A percentile compares a stretch with the other conserved stretches of the same genome.
Conservation (phyloP, 805 yeast species). For the Sugiyamaella mastotermitis region DNA sequence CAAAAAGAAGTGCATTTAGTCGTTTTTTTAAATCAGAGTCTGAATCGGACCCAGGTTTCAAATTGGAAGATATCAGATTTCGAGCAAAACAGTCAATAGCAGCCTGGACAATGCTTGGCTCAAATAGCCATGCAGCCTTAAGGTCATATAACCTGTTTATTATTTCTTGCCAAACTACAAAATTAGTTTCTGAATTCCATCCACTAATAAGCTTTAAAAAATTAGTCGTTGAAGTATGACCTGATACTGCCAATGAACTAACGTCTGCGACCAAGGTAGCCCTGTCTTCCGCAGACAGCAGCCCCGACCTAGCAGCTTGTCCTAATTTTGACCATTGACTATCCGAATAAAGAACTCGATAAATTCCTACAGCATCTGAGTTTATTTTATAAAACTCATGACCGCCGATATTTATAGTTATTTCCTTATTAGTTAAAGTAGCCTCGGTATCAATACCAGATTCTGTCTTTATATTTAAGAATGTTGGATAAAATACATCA, state of each 20-base stretch:
- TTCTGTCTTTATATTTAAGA: slow-evolving; percentile 47
- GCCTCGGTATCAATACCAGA: slow-evolving; percentile 56
- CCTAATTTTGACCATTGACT: slow-evolving; percentile 49
- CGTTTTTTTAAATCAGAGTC: too few relatives aligned
- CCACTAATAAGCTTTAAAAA: slow-evolving; percentile 47
- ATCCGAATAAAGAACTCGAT: slow-evolving; percentile 50
- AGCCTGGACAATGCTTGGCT: too few relatives aligned
- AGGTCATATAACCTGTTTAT: too few relatives aligned
- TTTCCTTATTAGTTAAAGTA: slow-evolving; percentile 46
- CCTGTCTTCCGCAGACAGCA: slow-evolving; percentile 52
- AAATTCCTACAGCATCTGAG: slow-evolving; percentile 55
- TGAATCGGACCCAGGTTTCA: too few relatives aligned
- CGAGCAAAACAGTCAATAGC: too few relatives aligned
- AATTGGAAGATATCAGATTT: too few relatives aligned
- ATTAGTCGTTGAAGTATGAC: slow-evolving; percentile 42
- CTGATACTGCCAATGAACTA: slow-evolving; percentile 48
- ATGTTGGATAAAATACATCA: slow-evolving; percentile 46
- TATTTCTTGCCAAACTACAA: too few relatives aligned
- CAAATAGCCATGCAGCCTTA: too few relatives aligned
- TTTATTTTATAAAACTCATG: slow-evolving; percentile 51
- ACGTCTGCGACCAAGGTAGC: slow-evolving; percentile 59
- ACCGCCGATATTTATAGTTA: slow-evolving; percentile 38
- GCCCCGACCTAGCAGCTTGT: slow-evolving; percentile 42
- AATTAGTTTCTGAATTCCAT: too few relatives aligned
- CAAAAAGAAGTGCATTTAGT: too few relatives aligned